Conservation (phyloP, 2,329 filamentous ascomycete genomes). For the Colletotrichum lindemuthianum region DNA sequence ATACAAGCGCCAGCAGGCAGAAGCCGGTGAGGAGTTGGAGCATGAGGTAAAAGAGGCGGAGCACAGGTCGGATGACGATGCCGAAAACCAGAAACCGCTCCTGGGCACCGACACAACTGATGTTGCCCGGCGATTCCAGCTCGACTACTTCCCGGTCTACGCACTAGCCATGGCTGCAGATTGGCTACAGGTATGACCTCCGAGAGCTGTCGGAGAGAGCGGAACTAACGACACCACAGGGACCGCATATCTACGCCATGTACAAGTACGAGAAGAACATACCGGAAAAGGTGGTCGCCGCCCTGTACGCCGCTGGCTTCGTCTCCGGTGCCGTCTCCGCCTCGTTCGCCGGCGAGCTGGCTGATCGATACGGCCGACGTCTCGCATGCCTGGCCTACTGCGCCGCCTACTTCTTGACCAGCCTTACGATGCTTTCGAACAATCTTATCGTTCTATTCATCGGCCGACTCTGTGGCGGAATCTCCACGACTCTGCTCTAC, state of each 20-base stretch:
- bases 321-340: constrained; percentile 58
- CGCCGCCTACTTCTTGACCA: constrained; percentile 60
- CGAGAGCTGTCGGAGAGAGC: background rate
- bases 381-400: constrained; percentile 64
- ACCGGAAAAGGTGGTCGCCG: constrained; percentile 55
- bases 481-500: constrained; percentile 67
- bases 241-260: constrained; percentile 61
- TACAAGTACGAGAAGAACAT: constrained; percentile 62
- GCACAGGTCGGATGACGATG: constrained; percentile 8
- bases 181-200: constrained; percentile 44
- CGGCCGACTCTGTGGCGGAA: constrained; percentile 64
- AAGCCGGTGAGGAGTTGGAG: constrained; percentile 22
- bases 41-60: constrained; percentile 15
- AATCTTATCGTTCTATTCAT: constrained; percentile 57
- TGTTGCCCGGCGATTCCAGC: constrained; percentile 37
- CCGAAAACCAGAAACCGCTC: constrained; percentile 23
- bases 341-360: constrained; percentile 49
- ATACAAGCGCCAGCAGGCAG: constrained; percentile 33
- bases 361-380: constrained; percentile 59
- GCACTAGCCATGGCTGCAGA: constrained; percentile 46
- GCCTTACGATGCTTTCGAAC: constrained; percentile 59
- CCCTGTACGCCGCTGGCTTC: constrained; percentile 59
- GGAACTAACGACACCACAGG: constrained; percentile 40
- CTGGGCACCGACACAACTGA: constrained; percentile 15
- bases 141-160: constrained; percentile 42